Base-by-base conservation (phyloP, 495 filamentous ascomycete genomes). In the Lasiosphaeria ovina region DNA sequence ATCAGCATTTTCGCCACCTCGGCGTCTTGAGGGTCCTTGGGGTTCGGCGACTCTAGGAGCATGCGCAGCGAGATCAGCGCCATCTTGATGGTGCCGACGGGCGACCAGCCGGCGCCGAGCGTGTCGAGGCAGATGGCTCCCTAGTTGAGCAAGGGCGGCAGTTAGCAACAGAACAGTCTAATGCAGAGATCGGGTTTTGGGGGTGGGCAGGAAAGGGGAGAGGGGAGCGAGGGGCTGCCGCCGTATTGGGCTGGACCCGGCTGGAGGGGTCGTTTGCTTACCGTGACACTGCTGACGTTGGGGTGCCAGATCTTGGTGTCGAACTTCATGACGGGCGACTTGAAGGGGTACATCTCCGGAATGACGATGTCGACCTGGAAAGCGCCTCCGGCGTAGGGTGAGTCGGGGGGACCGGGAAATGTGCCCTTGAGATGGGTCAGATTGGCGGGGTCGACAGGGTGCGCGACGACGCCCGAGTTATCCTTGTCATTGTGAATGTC, bases 91-190 rank as follows among this genome's bases (percentile, higher is more conserved):
- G 93, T 98, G 50, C 97, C 83, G 12, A 98, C 92, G 0, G 94
- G 94, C 6, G 92, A 94, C 94, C 94, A 98, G 61, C 89, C 90
- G 36, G 83, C 78, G 11, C 90, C 88, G 16, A 98, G 84, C 0
- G 93, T 98, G 68, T 98, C 94, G 50, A 98, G 88, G 72, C 94
- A 98, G 70, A 98, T 98, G 17, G 94, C 95, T 16, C 94, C 94
- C 93, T 97, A 16, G 52, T 31, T 32, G 10, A 36, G 14, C 10
- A 5, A 47, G 45, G 8, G 3, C 24, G 34, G 40, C 16, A 35
- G 49, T 31, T 17, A 51, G 40, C 61, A 54, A 47, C 16, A 35
- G 64, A 35, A 66, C 36, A 47, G 44, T 14, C 14, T 8, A 42
- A 3, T 14, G 24, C 0, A 24, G 24, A 24, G 24, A 24, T 24